A percentile compares a stretch with the other conserved stretches of the same genome.
Conservation (phyloP, 1,284 basidiomycete genomes). For the Pisolithus thermaeus region DNA sequence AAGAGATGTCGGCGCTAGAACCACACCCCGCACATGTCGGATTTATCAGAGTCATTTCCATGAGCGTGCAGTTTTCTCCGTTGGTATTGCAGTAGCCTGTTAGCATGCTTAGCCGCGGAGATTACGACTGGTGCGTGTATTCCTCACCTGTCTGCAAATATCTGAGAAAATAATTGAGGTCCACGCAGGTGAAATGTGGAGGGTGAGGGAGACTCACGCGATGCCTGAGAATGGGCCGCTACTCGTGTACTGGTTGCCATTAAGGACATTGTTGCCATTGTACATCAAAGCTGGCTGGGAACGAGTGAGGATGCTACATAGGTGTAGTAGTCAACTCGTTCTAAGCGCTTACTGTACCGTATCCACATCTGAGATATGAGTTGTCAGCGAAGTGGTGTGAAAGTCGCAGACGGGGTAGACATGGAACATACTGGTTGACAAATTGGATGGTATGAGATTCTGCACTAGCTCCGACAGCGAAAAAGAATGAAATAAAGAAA, state of each 20-base stretch:
- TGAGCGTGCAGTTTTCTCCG: slow-evolving; percentile 37
- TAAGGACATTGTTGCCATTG: slow-evolving; percentile 19
- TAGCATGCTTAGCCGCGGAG: background rate
- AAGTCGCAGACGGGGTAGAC: background rate
- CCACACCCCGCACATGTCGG: slow-evolving; percentile 35
- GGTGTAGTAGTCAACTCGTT: background rate
- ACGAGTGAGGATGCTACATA: background rate
- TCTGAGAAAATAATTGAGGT: slow-evolving; percentile 8
- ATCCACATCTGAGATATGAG: slow-evolving; percentile 18
- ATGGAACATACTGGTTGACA: slow-evolving; percentile 19
- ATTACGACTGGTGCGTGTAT: background rate
- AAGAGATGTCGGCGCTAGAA: slow-evolving; percentile 39
- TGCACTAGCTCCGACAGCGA: slow-evolving; percentile 13
- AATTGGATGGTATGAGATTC: slow-evolving; percentile 23
- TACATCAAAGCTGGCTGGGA: slow-evolving; percentile 20
- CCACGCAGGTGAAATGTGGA: background rate
- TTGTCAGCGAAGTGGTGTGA: background rate
- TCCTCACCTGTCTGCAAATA: slow-evolving; percentile 26
- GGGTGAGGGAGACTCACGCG: slow-evolving; percentile 16
- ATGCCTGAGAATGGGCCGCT: slow-evolving; percentile 16
- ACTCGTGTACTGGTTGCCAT: slow-evolving; percentile 14
- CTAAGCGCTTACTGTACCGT: slow-evolving; percentile 13
- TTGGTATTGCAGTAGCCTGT: slow-evolving; percentile 33
- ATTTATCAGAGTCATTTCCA: slow-evolving; percentile 42
- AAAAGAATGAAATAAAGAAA: slow-evolving; percentile 18